Evolutionary conservation across 2,329 filamentous ascomycete species (phyloP), one percentile per base, ranked within the genome.

Genomic region (Xylariaceae sp.): DNA sequence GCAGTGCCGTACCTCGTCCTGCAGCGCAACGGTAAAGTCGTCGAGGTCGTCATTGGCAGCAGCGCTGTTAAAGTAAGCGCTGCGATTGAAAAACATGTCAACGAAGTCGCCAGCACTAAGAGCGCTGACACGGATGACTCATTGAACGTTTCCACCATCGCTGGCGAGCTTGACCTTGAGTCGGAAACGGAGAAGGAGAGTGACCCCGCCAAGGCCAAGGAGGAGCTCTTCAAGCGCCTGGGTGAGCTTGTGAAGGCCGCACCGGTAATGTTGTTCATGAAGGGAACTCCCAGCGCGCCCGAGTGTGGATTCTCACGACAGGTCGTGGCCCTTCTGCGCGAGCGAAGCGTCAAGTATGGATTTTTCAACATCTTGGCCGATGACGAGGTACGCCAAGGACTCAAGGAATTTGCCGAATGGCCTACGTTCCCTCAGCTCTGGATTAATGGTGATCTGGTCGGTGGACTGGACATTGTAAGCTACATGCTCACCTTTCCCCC

Each of bases 321-420:
- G 74, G 76, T 96, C 44, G 94, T 99, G 43, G 85, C 78, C 30
- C 82, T 99, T 46, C 74, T 99, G 65, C 83, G 94, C 50, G 92
- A 97, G 74, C 86, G 90, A 68, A 87, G 87, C 48, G 88, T 99
- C 57, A 90, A 95, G 70, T 99, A 97, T 71, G 94, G 94, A 26
- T 99, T 99, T 78, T 99, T 99, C 79, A 97, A 99, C 70, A 99
- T 99, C 61, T 74, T 99, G 65, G 94, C 94, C 60, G 94, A 99
- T 70, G 92, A 99, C 67, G 92, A 97, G 72, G 94, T 99, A 47
- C 82, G 94, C 58, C 92, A 97, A 74, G 94, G 94, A 0, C 75
- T 99, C 67, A 99, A 99, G 80, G 89, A 94, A 74, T 97, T 85
- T 71, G 91, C 91, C n/a, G 94, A 97, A 59, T 99, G 94, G 94